phyloP scores from a whole-genome alignment of 2,329 filamentous ascomycete genomes.

The Xylaria sp. region DNA sequence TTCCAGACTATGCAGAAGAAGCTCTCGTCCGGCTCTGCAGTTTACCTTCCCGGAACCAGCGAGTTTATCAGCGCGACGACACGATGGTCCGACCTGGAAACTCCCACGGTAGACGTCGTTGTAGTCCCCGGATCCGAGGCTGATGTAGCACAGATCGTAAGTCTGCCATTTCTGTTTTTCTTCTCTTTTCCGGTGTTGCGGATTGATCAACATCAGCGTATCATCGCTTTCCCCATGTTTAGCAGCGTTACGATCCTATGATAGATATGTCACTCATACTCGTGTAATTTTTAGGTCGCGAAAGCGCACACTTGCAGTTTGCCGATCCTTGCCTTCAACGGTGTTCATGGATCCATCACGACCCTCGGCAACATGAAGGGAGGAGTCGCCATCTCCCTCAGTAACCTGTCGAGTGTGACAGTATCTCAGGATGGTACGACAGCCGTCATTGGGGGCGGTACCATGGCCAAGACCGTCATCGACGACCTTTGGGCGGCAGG shows the following conservation, averaged over 20 bases:
- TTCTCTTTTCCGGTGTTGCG: too few relatives aligned
- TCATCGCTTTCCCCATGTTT: too few relatives aligned
- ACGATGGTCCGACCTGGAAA: constrained; percentile 8
- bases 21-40: neutral
- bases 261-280: neutral
- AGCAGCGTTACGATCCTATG: neutral
- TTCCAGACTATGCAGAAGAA: neutral
- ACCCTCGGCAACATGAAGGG: constrained; percentile 1
- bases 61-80: neutral
- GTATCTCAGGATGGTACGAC: constrained; percentile 30
- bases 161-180: neutral
- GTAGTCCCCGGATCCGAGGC: constrained; percentile 9
- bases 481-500: constrained; percentile 36
- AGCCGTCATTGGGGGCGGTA: constrained; percentile 38
- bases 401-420: constrained; percentile 26
- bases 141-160: constrained; percentile 7
- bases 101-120: neutral
- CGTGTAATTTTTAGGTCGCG: neutral
- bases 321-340: constrained; percentile 7
- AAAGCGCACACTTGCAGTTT: constrained; percentile 1
- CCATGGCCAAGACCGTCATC: constrained; percentile 34
- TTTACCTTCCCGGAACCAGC: constrained; percentile 2
- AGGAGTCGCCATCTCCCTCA: constrained; percentile 20
- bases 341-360: constrained; percentile 8
- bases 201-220: too few relatives aligned